Evolutionary conservation across 2,329 filamentous ascomycete genomes (phyloP), one percentile per base, ranked within the genome.

Genomic region (Neoascochyta sp.): DNA sequence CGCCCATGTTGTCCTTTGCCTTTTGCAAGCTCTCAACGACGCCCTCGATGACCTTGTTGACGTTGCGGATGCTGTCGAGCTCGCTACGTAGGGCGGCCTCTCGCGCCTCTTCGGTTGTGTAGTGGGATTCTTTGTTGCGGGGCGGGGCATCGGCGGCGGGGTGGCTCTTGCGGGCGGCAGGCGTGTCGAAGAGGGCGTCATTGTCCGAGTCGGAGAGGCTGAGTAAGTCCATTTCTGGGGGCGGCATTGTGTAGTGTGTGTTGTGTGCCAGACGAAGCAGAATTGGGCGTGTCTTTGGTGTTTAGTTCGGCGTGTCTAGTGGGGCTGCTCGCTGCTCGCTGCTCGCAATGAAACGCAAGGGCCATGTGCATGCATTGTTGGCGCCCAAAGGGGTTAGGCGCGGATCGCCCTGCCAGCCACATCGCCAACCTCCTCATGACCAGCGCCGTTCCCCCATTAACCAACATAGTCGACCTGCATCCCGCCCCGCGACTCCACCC

Each of bases 1-100:
- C 82, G 51, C 78, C 71, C 85, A 92, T 92, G 62, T 89, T 89
- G 33, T 74, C 76, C 52, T 79, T 82, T 14, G 84, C 81, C 41
- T 78, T 78, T 46, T 83, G 77, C 13, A 92, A 68, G 23, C 81
- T 86, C 17, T 75, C 73, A 15, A 88, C 75, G 16, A 89, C 78
- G 13, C 77, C 78, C 60, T 95, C 87, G 38, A 98, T 86, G 22
- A 88, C 82, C 48, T 81, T 75, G 64, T 98, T 98, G 57, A 96
- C 85, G 47, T 83, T 83, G 36, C 83, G 80, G 17, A 98, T 81
- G 26, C 81, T 84, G 41, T 88, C 81, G 16, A 96, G 69, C 64
- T 98, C 92, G 32, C 76, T 80, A 10, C 77, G 81, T 47, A 98
- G 69, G 9, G 78, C 75, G 2, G 78, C 78, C 41, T 95, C 86